Evolutionary conservation across 805 yeast species (phyloP).

Genomic region (Ascoidea tarda): DNA sequence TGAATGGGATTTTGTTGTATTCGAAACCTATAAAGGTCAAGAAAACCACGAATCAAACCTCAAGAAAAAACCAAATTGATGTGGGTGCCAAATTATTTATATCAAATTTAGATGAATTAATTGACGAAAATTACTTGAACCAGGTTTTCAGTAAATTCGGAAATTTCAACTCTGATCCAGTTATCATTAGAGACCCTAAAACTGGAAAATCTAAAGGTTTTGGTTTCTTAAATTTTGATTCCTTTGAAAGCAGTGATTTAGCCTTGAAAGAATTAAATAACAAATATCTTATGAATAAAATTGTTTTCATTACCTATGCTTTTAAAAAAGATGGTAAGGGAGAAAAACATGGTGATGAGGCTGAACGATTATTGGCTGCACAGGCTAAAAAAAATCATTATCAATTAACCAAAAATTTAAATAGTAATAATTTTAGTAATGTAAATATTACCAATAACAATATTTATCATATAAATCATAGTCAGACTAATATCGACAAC

Average conservation of each 20-base stretch:
- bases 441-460: too few relatives aligned
- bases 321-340: constrained; percentile 43
- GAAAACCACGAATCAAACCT: constrained; percentile 20
- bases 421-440: too few relatives aligned
- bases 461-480: too few relatives aligned
- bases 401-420: too few relatives aligned
- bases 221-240: constrained; percentile 53
- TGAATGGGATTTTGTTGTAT: constrained; percentile 47
- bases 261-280: constrained; percentile 63
- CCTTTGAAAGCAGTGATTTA: constrained; percentile 53
- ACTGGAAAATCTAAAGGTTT: constrained; percentile 40
- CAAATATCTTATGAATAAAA: constrained; percentile 52
- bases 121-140: constrained; percentile 38
- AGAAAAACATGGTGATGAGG: constrained; percentile 64
- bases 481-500: too few relatives aligned
- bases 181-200: constrained; percentile 31
- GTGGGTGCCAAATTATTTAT: constrained; percentile 60
- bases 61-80: constrained; percentile 12
- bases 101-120: constrained; percentile 45
- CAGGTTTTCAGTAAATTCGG: constrained; percentile 65
- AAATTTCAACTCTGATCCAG: constrained; percentile 32
- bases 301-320: constrained; percentile 53
- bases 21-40: constrained; percentile 49
- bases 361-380: constrained; percentile 58
- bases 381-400: constrained; percentile 31